A percentile compares a stretch with the other conserved stretches of the same genome.
Conservation (phyloP, 257 asterid species). For the Echites panduratus region DNA sequence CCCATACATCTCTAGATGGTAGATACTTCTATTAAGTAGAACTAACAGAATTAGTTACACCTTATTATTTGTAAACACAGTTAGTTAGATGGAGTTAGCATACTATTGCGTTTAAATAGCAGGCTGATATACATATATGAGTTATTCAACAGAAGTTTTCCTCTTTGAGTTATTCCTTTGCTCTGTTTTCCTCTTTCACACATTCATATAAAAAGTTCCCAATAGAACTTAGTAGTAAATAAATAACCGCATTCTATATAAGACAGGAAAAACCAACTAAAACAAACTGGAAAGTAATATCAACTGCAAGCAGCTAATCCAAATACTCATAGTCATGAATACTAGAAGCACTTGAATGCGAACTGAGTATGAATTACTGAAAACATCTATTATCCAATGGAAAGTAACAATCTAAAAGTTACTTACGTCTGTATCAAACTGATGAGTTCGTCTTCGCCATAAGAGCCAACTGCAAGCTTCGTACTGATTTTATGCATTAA, state of each 20-base stretch:
- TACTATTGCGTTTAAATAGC: too few species aligned
- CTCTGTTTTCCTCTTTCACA: too few species aligned
- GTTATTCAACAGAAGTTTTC: too few species aligned
- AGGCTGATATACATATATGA: too few species aligned
- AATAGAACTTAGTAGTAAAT: background rate
- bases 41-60: too few species aligned
- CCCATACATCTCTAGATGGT: too few species aligned
- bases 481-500: slow-evolving; percentile 69
- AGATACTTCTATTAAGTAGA: too few species aligned
- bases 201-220: background rate
- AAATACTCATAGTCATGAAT: background rate
- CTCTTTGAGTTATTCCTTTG: too few species aligned
- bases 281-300: background rate
- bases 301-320: background rate
- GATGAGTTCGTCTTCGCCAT: slow-evolving; percentile 89
- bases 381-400: background rate
- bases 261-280: background rate
- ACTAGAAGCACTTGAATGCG: background rate
- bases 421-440: slow-evolving; percentile 91
- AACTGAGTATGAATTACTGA: background rate
- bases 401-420: background rate
- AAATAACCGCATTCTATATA: background rate
- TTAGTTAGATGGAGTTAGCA: too few species aligned
- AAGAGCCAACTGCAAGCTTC: slow-evolving; percentile 72
- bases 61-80: too few species aligned